These are phyloP conservation scores for Cordia subcordata DNA, from an alignment of 257 asterid genomes.

Conservation along the genomic window DNA sequence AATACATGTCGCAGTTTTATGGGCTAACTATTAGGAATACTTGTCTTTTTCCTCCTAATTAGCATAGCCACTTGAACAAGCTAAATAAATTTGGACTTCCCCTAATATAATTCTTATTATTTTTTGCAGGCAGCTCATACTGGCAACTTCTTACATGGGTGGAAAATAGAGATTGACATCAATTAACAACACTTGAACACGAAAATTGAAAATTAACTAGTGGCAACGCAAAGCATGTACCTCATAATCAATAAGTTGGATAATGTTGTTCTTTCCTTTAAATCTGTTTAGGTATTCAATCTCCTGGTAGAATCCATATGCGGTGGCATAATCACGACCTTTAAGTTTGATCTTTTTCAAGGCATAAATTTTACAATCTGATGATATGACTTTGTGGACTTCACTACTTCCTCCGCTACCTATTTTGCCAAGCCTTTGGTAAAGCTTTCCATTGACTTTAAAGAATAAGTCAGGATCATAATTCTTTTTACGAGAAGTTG, in stretches of 20 bases:
- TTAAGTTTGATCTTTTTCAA: constrained; percentile 88
- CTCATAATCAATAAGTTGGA: constrained; percentile 93
- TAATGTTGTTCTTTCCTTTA: constrained; percentile 81
- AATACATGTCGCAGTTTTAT: no score
- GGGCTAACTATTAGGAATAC: no score
- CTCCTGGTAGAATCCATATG: constrained; percentile 96
- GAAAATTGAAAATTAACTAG: no score
- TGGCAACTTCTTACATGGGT: no score
- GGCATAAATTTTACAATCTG: constrained; percentile 89
- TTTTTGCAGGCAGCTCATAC: no score
- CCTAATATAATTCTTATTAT: no score
- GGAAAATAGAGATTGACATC: no score
- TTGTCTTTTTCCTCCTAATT: no score
- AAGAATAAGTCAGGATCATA: constrained; percentile 85
- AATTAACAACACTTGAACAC: no score
- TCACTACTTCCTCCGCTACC: constrained; percentile 99
- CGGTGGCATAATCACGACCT: constrained; percentile 98
- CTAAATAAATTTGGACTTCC: no score
- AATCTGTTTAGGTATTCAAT: constrained; percentile 71
- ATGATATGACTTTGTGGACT: constrained; percentile 96
- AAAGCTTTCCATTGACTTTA: constrained; percentile 91
- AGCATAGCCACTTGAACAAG: no score
- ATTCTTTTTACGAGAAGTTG: constrained; percentile 74
- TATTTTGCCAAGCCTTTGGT: constrained; percentile 96
- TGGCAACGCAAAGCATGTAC: constrained; percentile 21